phyloP scores from a whole-genome alignment of 768 basidiomycete genomes.

The Macrolepiota fuliginosa region DNA sequence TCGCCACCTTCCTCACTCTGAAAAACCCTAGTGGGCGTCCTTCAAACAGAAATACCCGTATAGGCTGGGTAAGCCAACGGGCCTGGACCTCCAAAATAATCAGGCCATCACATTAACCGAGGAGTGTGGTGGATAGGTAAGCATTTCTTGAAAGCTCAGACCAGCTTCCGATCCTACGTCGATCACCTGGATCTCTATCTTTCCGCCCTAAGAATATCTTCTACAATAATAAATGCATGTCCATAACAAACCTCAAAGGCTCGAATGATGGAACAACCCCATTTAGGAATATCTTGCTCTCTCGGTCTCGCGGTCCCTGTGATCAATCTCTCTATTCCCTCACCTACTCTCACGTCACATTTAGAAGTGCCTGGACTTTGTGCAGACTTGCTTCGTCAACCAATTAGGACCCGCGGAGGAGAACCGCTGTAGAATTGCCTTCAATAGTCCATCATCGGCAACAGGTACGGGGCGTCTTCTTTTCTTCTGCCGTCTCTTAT shows the following conservation, averaged over 20 bases:
- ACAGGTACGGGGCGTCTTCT: background rate
- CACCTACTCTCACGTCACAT: slow-evolving; percentile 7
- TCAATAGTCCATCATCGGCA: background rate
- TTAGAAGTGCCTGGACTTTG: background rate
- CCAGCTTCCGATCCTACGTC: background rate
- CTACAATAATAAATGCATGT: too few relatives aligned
- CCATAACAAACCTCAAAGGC: too few relatives aligned
- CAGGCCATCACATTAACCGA: background rate
- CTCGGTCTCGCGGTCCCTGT: background rate
- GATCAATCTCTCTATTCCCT: slow-evolving; percentile 7
- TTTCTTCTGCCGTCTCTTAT: background rate
- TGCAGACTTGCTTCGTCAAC: background rate
- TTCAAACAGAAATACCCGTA: background rate
- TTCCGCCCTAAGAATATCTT: background rate
- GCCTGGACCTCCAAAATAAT: background rate
- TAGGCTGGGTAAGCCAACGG: too few relatives aligned
- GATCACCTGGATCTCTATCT: background rate
- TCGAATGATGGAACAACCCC: too few relatives aligned
- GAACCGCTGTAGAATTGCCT: background rate
- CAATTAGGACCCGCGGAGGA: background rate
- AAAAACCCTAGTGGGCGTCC: background rate
- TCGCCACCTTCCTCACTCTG: background rate
- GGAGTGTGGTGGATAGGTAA: background rate
- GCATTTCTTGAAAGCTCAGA: background rate
- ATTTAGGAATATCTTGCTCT: background rate